These are phyloP conservation scores for Chytridiales sp. DNA, from an alignment of 371 early-diverging fungal species.

Conservation along the genomic window DNA sequence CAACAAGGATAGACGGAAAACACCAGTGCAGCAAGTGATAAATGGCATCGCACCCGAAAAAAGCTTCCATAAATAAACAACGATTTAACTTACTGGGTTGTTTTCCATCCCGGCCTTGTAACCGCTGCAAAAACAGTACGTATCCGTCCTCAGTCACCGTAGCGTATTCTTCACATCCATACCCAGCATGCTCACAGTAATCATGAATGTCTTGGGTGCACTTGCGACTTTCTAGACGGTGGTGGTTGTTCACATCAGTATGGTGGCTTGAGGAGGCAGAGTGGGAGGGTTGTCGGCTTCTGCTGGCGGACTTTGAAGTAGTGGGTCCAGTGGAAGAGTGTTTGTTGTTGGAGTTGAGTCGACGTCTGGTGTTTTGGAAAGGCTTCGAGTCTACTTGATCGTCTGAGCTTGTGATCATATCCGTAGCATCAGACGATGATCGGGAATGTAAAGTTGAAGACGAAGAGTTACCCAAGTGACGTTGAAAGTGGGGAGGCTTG, in stretches of 20 bases:
- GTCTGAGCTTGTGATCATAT: too few species aligned
- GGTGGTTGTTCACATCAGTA: not conserved
- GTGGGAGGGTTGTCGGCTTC: not conserved
- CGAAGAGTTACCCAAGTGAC: too few species aligned
- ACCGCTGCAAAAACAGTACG: constrained; percentile 42
- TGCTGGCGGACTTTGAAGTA: not conserved
- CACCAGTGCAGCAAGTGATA: too few species aligned
- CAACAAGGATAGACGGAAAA: too few species aligned
- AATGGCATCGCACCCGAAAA: too few species aligned
- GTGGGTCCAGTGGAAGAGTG: not conserved
- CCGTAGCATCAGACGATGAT: too few species aligned
- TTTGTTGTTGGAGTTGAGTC: not conserved
- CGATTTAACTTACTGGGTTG: constrained; percentile 2
- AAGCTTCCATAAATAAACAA: not conserved
- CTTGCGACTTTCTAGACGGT: not conserved
- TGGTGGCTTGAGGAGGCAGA: not conserved
- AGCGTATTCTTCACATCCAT: constrained; percentile 35
- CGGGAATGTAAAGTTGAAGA: too few species aligned
- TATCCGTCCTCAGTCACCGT: constrained; percentile 51
- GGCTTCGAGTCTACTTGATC: too few species aligned
- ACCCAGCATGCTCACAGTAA: constrained; percentile 34
- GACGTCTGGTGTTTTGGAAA: not conserved
- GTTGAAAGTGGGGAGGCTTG: too few species aligned
- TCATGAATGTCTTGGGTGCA: not conserved
- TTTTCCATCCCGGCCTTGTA: constrained; percentile 16